Percentiles rank a stretch among this genome's conserved stretches.
Evolutionary conservation across 2,329 filamentous ascomycete genomes (phyloP).

Genomic region (Fusarium azukiicola): DNA sequence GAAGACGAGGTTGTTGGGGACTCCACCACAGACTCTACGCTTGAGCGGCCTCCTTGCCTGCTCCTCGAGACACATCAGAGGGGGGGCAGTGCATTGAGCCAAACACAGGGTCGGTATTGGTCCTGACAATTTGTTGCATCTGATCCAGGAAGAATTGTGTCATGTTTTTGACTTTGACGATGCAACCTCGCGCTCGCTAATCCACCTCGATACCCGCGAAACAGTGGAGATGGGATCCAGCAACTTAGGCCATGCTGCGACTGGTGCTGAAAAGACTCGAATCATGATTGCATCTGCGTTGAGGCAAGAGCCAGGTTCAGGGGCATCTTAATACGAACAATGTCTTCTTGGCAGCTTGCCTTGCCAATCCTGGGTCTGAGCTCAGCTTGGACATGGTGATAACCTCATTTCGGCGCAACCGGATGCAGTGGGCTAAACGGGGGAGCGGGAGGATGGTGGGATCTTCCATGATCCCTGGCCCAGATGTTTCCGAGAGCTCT

Average conservation of each 20-base stretch:
- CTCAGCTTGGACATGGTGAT: constrained; percentile 1
- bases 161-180: constrained; percentile 16
- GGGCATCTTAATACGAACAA: constrained; percentile 9
- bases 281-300: constrained; percentile 1
- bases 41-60: neutral
- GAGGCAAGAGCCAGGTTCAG: constrained; percentile 4
- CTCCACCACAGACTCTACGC: neutral
- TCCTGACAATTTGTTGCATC: neutral
- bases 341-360: neutral
- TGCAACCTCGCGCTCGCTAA: neutral
- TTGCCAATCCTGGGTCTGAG: neutral
- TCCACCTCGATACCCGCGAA: constrained; percentile 13
- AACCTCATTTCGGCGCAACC: constrained; percentile 17
- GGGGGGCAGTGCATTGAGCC: neutral
- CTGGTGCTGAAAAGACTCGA: constrained; percentile 12
- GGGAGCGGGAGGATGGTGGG: neutral
- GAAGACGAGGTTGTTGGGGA: constrained; percentile 1
- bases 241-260: constrained; percentile 8
- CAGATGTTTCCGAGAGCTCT: constrained; percentile 3
- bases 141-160: neutral
- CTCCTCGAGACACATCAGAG: neutral
- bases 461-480: constrained; percentile 7
- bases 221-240: constrained; percentile 9
- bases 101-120: neutral
- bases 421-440: constrained; percentile 10